These are phyloP conservation scores for Lasiosphaeria hispida DNA, from an alignment of 495 filamentous ascomycete genomes.

Conservation along the genomic window DNA sequence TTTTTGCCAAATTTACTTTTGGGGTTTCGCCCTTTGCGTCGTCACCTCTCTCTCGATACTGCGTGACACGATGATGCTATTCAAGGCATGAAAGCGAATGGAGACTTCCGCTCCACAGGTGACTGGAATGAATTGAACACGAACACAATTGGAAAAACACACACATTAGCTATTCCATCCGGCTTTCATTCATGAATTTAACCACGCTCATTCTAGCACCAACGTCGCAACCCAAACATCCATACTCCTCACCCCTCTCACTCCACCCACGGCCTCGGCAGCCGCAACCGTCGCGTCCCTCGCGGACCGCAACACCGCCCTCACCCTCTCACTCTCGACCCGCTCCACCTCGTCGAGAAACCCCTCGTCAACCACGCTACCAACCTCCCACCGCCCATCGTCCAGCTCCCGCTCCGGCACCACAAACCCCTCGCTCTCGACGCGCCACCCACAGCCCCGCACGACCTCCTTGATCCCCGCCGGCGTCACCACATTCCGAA, in stretches of 20 bases:
- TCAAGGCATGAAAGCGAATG: no score
- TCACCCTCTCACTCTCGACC: constrained; percentile 35
- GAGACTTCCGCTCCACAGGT: no score
- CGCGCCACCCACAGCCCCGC: constrained; percentile 26
- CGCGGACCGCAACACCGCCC: constrained; percentile 31
- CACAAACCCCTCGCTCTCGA: constrained; percentile 29
- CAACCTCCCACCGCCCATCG: constrained; percentile 51
- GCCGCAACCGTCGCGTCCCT: constrained; percentile 36
- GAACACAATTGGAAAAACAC: no score
- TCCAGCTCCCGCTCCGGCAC: constrained; percentile 35
- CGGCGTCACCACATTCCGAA: constrained; percentile 19
- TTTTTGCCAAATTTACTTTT: no score
- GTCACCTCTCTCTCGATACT: no score
- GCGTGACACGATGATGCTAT: no score
- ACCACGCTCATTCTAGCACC: not conserved
- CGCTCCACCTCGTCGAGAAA: constrained; percentile 33
- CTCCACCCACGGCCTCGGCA: constrained; percentile 31
- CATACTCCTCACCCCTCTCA: constrained; percentile 42
- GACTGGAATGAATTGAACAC: no score
- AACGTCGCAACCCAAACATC: constrained; percentile 48
- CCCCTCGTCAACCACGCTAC: constrained; percentile 17
- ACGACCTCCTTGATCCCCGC: constrained; percentile 15
- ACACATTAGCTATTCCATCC: no score
- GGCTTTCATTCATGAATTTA: no score
- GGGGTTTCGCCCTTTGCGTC: no score